Evolutionary conservation across 2,329 filamentous ascomycete species (phyloP), one percentile per base, ranked within the genome.

Genomic region (Trichoderma gracile): DNA sequence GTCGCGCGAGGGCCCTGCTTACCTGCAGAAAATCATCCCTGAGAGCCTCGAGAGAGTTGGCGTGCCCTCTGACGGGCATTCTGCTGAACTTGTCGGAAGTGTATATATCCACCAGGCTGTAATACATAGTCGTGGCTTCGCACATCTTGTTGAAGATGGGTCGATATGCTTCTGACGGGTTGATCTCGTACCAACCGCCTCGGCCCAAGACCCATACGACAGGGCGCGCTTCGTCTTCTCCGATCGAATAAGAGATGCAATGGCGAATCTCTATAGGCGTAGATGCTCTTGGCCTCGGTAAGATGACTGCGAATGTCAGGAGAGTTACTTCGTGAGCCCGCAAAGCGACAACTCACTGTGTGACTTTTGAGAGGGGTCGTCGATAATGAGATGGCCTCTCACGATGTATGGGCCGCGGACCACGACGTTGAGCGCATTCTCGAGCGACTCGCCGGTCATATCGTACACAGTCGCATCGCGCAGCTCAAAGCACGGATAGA

Each of bases 171-270:
- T 78, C 71, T n/a, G 83, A 78, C 1, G 90, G 88, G 38, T 78
- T 78, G 47, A 92, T 81, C 71, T 88, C 84, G 72, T 86, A 91
- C 88, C 89, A 92, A 50, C 88, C 89, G 14, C 86, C 83, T 61
- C 79, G 71, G 42, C 74, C 75, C 1, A 71, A 69, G 1, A 88
- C 86, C 89, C 89, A 92, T 33, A 90, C 78, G n/a, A 84, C 79
- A 4, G 84, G 80, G 19, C 80, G 78, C 0, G 81, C 81, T 57
- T 84, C 81, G 55, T 78, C 72, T 49, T 78, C 76, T 53, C 83
- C 84, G 38, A 89, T 85, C 14, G 86, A 84, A 70, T 84, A 86
- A 38, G 72, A 70, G 2, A 68, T 67, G 25, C 79, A 80, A 40
- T 80, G 76, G n/a, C 78, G 75, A 59, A 91, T 79, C 68, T 89